Evolutionary conservation across 2,329 filamentous ascomycete species (phyloP).

Genomic region (Pseudogymnoascus sp.): DNA sequence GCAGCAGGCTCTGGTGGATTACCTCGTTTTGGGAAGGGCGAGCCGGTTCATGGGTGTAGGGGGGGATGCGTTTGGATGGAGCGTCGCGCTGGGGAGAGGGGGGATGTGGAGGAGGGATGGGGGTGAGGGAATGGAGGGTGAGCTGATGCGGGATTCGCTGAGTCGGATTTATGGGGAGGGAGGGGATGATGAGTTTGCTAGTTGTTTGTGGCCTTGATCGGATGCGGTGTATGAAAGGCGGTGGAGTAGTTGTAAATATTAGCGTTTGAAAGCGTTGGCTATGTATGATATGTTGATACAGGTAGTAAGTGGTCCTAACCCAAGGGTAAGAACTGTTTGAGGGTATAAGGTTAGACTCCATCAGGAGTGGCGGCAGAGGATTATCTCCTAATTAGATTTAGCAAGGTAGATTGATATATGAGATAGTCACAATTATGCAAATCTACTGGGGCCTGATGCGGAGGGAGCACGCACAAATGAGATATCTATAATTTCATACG

Average conservation of each 20-base stretch:
- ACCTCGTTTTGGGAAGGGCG: constrained; percentile 39
- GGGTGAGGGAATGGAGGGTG: neutral
- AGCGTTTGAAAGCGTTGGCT: neutral
- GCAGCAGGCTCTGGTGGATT: constrained; percentile 44
- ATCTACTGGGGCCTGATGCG: neutral
- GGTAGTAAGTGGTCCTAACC: neutral
- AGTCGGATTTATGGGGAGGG: neutral
- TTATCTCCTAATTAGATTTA: neutral
- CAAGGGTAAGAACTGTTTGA: neutral
- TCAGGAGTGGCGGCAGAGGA: neutral
- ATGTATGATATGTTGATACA: neutral
- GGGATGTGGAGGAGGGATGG: neutral
- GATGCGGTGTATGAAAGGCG: neutral
- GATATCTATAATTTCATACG: neutral
- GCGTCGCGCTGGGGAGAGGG: constrained; percentile 30
- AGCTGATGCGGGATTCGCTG: neutral
- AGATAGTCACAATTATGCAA: neutral
- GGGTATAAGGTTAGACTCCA: neutral
- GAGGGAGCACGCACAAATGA: neutral
- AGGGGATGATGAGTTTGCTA: neutral
- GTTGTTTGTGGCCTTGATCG: neutral
- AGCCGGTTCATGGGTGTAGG: constrained; percentile 38
- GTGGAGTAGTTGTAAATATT: neutral
- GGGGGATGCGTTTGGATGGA: constrained; percentile 41
- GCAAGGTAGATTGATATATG: neutral